These are phyloP conservation scores for Dioscorea alata DNA, from an alignment of 106 monocot species.

Conservation along the genomic window DNA sequence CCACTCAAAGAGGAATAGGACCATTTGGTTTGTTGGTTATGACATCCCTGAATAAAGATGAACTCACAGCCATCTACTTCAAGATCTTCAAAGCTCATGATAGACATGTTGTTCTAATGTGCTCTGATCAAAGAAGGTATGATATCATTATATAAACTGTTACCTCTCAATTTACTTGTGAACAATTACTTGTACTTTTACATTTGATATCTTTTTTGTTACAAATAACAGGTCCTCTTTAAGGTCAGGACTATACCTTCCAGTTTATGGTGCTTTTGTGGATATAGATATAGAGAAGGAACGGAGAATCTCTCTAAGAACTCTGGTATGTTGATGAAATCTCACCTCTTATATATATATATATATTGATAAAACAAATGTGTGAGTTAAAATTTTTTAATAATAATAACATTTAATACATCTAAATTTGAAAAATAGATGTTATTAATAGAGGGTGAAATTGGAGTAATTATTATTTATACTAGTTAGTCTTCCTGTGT, in stretches of 20 bases:
- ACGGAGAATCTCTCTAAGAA: conserved; percentile 37
- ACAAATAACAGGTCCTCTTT: conserved; percentile 36
- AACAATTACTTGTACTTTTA: too few species aligned
- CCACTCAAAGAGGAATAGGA: conserved; percentile 29
- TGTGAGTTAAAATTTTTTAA: too few species aligned
- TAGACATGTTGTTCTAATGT: conserved; percentile 31
- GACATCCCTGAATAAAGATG: conserved; percentile 35
- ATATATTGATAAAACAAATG: too few species aligned
- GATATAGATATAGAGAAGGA: conserved; percentile 29
- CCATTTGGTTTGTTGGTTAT: conserved; percentile 55
- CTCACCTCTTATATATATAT: too few species aligned
- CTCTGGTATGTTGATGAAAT: conserved; percentile 23
- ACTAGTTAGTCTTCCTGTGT: too few species aligned
- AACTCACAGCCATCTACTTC: conserved; percentile 50
- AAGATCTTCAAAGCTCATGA: conserved; percentile 29
- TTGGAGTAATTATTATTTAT: too few species aligned
- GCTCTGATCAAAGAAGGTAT: conserved; percentile 42
- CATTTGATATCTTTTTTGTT: too few species aligned
- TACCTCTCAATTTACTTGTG: too few species aligned
- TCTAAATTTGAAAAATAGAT: too few species aligned
- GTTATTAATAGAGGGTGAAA: too few species aligned
- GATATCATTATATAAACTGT: too few species aligned
- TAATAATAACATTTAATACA: too few species aligned
- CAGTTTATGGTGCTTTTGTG: conserved; percentile 58
- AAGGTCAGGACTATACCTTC: conserved; percentile 39